Evolutionary conservation across 768 basidiomycete species (phyloP).

Genomic region (Trametes gibbosa): DNA sequence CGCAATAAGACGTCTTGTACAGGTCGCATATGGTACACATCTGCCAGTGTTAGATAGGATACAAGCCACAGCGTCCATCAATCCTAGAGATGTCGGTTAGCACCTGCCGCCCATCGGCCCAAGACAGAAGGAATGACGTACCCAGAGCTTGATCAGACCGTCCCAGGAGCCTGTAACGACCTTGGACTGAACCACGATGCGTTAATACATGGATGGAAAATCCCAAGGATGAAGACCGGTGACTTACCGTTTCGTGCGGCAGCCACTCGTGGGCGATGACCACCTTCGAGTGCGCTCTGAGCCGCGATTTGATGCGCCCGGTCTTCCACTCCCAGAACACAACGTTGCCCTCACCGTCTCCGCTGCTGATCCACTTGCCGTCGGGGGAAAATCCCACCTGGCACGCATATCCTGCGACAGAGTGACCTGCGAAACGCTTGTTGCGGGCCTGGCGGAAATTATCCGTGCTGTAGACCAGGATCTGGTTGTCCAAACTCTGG

Average conservation of each 20-base stretch:
- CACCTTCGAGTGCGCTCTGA: constrained; percentile 92
- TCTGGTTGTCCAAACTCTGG: constrained; percentile 97
- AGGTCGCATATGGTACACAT: constrained; percentile 5
- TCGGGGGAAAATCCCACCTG: constrained; percentile 97
- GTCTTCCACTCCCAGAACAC: constrained; percentile 99
- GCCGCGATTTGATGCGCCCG: constrained; percentile 87
- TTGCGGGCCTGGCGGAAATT: constrained; percentile 99
- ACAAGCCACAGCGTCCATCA: constrained; percentile 9
- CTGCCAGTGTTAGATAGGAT: constrained; percentile 1
- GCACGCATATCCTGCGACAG: constrained; percentile 95
- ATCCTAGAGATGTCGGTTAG: constrained; percentile 5
- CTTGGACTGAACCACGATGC: constrained; percentile 65
- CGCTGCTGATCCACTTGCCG: constrained; percentile 97
- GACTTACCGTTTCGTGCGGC: constrained; percentile 91
- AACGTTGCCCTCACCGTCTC: constrained; percentile 91
- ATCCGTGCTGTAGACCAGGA: constrained; percentile 95
- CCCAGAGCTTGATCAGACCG: constrained; percentile 97
- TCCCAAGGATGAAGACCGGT: not conserved
- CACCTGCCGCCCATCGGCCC: not conserved
- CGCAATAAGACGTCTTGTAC: constrained; percentile 1
- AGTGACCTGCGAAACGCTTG: constrained; percentile 97
- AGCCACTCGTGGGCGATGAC: constrained; percentile 98
- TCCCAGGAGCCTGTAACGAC: constrained; percentile 98
- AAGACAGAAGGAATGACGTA: constrained; percentile 37
- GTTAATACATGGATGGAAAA: constrained; percentile 18